Percentiles rank a stretch among this genome's conserved stretches.
phyloP scores from a whole-genome alignment of 2,329 filamentous ascomycete genomes.

The Didymella exigua region DNA sequence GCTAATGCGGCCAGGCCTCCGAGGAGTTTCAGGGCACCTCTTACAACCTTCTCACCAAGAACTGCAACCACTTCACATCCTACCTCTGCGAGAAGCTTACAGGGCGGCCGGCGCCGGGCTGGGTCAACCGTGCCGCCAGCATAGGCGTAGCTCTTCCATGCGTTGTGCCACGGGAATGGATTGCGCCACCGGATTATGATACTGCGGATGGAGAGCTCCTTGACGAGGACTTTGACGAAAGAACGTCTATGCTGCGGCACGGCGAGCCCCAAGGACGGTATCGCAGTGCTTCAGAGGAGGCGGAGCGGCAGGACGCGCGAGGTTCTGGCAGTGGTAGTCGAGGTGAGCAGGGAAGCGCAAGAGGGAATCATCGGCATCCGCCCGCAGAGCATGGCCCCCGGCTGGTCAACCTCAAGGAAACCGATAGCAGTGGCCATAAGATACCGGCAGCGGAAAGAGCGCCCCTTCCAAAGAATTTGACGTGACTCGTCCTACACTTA shows the following conservation, averaged over 20 bases:
- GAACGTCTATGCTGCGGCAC: constrained; percentile 63
- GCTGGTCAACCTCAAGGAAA: constrained; percentile 48
- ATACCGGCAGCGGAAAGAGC: constrained; percentile 54
- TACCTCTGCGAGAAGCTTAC: constrained; percentile 77
- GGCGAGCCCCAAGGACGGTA: constrained; percentile 40
- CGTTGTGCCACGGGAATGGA: constrained; percentile 81
- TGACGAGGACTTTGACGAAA: constrained; percentile 62
- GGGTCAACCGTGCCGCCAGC: constrained; percentile 83
- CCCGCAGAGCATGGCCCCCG: constrained; percentile 41
- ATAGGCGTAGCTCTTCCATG: constrained; percentile 82
- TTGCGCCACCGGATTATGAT: constrained; percentile 77
- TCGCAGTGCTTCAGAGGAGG: constrained; percentile 35
- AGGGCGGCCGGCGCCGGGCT: constrained; percentile 69
- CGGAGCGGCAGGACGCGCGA: constrained; percentile 38
- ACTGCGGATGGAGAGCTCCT: constrained; percentile 73
- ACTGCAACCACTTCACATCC: constrained; percentile 88
- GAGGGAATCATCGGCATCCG: constrained; percentile 39
- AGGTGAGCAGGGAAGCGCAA: constrained; percentile 43
- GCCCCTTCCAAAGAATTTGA: constrained; percentile 49
- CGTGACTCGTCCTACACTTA: constrained; percentile 31
- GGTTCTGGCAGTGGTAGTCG: constrained; percentile 38
- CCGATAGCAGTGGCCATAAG: constrained; percentile 50
- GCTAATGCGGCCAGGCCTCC: constrained; percentile 58
- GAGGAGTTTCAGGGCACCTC: constrained; percentile 74
- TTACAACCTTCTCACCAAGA: constrained; percentile 82